Percentiles rank a stretch among this genome's conserved stretches.
These are phyloP conservation scores for Nadsonia commutata DNA, from an alignment of 1,139 yeast genomes.

Conservation along the genomic window DNA sequence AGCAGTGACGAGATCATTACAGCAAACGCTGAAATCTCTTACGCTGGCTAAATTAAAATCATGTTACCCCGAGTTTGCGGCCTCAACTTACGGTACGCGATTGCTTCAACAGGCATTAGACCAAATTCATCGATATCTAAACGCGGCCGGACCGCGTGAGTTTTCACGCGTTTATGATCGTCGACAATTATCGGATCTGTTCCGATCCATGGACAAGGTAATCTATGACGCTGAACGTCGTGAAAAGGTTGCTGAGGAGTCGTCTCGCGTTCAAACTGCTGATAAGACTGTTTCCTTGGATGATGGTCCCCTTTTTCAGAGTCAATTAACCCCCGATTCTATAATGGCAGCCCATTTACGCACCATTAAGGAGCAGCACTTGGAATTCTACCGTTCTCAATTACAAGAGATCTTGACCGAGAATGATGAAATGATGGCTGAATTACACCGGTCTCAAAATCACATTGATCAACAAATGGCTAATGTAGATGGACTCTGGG, in stretches of 20 bases:
- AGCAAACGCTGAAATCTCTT: neutral
- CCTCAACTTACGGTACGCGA: neutral
- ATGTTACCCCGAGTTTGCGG: neutral
- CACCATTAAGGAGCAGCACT: neutral
- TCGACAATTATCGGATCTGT: neutral
- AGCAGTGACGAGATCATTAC: neutral
- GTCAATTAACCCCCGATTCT: neutral
- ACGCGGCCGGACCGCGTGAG: neutral
- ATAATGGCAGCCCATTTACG: neutral
- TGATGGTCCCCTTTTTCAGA: neutral
- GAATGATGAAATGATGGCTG: no score
- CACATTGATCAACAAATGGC: no score
- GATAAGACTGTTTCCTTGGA: no score
- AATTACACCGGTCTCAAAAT: no score
- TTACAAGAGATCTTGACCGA: neutral
- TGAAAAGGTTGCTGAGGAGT: no score
- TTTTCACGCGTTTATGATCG: neutral
- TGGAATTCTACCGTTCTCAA: conserved; percentile 1
- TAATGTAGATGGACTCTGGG: no score
- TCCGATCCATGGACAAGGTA: neutral
- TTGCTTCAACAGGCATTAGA: neutral
- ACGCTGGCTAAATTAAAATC: neutral
- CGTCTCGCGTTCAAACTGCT: no score
- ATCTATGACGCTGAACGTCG: no score
- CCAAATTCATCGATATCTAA: neutral